Percentiles rank a stretch among this genome's conserved stretches.
Evolutionary conservation across 352 stramenopile species (phyloP).

Genomic region (Thalassiosira pacifica): DNA sequence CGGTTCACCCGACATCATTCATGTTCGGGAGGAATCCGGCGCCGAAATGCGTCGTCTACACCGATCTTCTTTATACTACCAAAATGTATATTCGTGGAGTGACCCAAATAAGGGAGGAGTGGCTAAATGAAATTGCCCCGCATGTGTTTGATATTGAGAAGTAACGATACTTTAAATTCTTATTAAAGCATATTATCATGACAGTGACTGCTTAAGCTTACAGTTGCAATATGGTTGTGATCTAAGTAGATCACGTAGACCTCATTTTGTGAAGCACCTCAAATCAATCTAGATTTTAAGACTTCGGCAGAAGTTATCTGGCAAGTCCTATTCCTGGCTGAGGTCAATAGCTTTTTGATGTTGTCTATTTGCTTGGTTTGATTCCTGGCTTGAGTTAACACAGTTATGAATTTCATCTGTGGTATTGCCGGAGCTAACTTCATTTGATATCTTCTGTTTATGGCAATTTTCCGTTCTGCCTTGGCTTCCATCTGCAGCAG

Average conservation of each 20-base stretch:
- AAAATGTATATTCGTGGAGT: slow-evolving; percentile 84
- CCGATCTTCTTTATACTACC: slow-evolving; percentile 81
- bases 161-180: background rate
- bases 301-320: too few species aligned
- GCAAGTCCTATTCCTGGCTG: too few species aligned
- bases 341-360: background rate
- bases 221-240: background rate
- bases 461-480: background rate
- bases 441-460: too few species aligned
- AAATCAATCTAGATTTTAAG: too few species aligned
- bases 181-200: background rate
- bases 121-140: slow-evolving; percentile 52
- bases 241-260: too few species aligned
- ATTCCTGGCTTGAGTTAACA: slow-evolving; percentile 14
- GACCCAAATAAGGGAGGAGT: slow-evolving; percentile 84
- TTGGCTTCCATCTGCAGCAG: background rate
- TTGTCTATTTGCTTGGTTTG: background rate
- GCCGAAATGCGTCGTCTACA: slow-evolving; percentile 84
- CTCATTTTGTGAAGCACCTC: too few species aligned
- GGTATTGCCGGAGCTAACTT: too few species aligned
- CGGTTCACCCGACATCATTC: slow-evolving; percentile 76
- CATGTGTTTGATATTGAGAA: slow-evolving; percentile 1
- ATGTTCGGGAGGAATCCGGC: slow-evolving; percentile 81
- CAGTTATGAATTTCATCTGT: background rate
- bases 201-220: background rate